Evolutionary conservation across 176 grass and related monocot genomes (phyloP).

Genomic region (Phoenix dactylifera): DNA sequence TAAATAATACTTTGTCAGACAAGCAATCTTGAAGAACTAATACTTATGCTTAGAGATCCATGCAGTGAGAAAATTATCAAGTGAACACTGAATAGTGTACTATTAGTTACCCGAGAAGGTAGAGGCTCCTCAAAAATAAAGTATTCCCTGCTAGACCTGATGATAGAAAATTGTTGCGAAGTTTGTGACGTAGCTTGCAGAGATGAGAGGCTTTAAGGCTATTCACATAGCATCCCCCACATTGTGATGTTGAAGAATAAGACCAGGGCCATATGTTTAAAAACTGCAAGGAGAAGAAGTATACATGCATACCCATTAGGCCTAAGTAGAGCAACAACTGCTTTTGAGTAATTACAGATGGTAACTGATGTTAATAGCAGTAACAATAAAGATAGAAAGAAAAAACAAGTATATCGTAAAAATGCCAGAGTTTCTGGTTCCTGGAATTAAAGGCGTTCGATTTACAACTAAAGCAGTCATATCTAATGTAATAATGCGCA

Average conservation of each 20-base stretch:
- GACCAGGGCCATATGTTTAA: conserved; percentile 66
- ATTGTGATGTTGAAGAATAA: conserved; percentile 70
- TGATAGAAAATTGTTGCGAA: conserved; percentile 75
- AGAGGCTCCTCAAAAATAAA: conserved; percentile 72
- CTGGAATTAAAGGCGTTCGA: no score
- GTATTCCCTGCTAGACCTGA: conserved; percentile 81
- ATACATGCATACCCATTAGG: not conserved
- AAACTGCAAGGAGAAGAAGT: conserved; percentile 29
- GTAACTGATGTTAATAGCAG: no score
- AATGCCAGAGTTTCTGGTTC: no score
- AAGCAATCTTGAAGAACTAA: no score
- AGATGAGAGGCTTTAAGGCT: conserved; percentile 81
- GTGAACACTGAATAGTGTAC: no score
- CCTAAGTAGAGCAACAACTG: not conserved
- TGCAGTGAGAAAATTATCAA: no score
- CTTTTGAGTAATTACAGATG: not conserved
- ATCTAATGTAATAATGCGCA: no score
- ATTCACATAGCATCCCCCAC: conserved; percentile 91
- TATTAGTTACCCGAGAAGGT: conserved; percentile 50
- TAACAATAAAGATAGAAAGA: no score
- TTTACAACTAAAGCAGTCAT: no score
- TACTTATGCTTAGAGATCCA: no score
- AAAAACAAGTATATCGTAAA: no score
- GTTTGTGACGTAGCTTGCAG: conserved; percentile 92
- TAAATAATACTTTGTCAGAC: no score